Conservation (phyloP, 768 basidiomycete species). For the Leccinum sublutescens region DNA sequence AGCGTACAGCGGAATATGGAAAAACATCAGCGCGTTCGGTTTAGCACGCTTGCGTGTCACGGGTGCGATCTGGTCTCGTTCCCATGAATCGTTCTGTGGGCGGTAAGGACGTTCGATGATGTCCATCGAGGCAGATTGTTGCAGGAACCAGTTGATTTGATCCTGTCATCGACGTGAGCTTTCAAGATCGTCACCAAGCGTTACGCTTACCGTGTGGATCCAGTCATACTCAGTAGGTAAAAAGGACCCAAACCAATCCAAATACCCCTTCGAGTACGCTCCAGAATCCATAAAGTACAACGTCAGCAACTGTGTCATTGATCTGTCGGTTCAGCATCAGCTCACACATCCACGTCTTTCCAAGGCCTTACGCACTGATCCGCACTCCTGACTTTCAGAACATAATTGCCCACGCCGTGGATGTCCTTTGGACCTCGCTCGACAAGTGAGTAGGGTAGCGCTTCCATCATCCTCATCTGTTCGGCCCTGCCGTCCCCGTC, state of each 20-base stretch:
- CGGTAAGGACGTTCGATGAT: slow-evolving; percentile 81
- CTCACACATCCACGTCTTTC: neutral
- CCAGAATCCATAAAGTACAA: slow-evolving; percentile 92
- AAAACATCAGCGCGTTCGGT: slow-evolving; percentile 96
- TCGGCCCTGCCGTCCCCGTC: slow-evolving; percentile 58
- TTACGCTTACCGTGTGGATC: slow-evolving; percentile 58
- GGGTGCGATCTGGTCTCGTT: slow-evolving; percentile 61
- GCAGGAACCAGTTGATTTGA: slow-evolving; percentile 90
- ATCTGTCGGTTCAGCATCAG: slow-evolving; percentile 44
- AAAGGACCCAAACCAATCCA: slow-evolving; percentile 58
- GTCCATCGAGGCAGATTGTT: slow-evolving; percentile 73
- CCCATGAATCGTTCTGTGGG: slow-evolving; percentile 75
- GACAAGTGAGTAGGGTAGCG: slow-evolving; percentile 82
- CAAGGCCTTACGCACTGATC: slow-evolving; percentile 63
- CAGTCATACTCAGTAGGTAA: slow-evolving; percentile 82
- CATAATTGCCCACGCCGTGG: slow-evolving; percentile 90
- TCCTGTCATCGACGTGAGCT: slow-evolving; percentile 29
- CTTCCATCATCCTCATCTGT: slow-evolving; percentile 70
- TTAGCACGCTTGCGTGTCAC: slow-evolving; percentile 65
- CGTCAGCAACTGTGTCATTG: slow-evolving; percentile 84
- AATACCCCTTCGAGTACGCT: slow-evolving; percentile 59
- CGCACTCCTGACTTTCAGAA: slow-evolving; percentile 78
- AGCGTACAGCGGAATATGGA: slow-evolving; percentile 91
- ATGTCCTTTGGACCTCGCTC: slow-evolving; percentile 78
- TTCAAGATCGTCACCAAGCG: neutral